Percentiles rank a stretch among this genome's conserved stretches.
phyloP scores from a whole-genome alignment of 345 rosid genomes.

The Bruguiera parviflora region DNA sequence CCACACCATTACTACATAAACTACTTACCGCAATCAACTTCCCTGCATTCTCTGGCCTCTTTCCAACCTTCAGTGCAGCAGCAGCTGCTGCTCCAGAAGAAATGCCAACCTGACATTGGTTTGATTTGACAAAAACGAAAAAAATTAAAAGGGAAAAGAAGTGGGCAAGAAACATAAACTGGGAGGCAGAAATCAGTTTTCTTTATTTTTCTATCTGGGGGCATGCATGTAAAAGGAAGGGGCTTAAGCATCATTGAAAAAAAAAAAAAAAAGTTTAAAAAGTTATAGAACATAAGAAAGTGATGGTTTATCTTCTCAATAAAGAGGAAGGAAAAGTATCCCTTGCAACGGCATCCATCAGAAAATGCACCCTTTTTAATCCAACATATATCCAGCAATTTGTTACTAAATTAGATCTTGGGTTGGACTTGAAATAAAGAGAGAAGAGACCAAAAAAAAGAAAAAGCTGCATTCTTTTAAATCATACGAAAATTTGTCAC shows the following conservation, averaged over 20 bases:
- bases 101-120: conserved; percentile 75
- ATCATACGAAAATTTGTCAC: too few relatives aligned
- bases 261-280: too few relatives aligned
- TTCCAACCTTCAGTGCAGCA: conserved; percentile 80
- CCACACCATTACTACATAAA: conserved; percentile 8
- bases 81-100: conserved; percentile 98
- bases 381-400: background rate
- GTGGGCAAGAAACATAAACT: background rate
- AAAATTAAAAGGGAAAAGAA: conserved; percentile 1
- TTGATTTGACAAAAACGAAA: background rate
- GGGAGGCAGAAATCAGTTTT: background rate
- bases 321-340: too few relatives aligned
- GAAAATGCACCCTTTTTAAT: too few relatives aligned
- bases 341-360: too few relatives aligned
- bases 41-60: conserved; percentile 89
- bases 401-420: background rate
- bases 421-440: background rate
- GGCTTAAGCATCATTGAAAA: background rate
- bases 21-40: conserved; percentile 83
- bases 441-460: background rate
- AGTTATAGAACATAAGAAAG: background rate
- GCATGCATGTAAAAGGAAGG: background rate
- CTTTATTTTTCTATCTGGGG: background rate
- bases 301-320: background rate
- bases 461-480: too few relatives aligned